A percentile compares a stretch with the other conserved stretches of the same genome.
These are phyloP conservation scores for Sclerotiophoma versabilis DNA, from an alignment of 2,329 filamentous ascomycete species.

Conservation along the genomic window DNA sequence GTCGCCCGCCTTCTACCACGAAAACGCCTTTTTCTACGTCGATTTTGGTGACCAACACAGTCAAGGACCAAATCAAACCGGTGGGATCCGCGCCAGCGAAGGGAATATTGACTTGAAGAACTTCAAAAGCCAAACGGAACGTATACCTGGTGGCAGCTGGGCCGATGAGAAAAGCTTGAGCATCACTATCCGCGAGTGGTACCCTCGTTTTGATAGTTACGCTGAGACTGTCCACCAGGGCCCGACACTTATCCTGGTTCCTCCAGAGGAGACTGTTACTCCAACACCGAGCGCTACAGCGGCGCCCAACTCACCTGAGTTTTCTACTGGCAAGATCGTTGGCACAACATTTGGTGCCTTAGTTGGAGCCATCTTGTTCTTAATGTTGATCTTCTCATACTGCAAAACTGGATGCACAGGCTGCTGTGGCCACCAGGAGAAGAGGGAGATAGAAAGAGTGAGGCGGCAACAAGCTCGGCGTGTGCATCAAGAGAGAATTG, in stretches of 20 bases:
- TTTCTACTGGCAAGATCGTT: not conserved
- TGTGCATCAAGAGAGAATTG: not conserved
- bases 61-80: not conserved
- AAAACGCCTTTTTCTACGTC: slow-evolving; percentile 14
- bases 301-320: no score
- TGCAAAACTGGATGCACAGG: not conserved
- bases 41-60: slow-evolving; percentile 1
- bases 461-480: not conserved
- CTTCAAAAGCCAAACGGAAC: not conserved
- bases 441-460: not conserved
- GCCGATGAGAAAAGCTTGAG: slow-evolving; percentile 1
- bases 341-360: slow-evolving; percentile 4
- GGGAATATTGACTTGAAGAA: not conserved
- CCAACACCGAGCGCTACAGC: not conserved
- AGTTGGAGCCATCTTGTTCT: not conserved
- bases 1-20: slow-evolving; percentile 20
- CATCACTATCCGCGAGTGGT: slow-evolving; percentile 11
- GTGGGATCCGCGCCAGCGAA: not conserved
- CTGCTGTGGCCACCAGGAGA: not conserved
- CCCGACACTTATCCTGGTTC: slow-evolving; percentile 18
- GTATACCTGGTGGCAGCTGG: not conserved
- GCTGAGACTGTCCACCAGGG: slow-evolving; percentile 13
- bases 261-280: no score
- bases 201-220: not conserved
- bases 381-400: not conserved